Evolutionary conservation across 2,329 filamentous ascomycete species (phyloP), one percentile per base, ranked within the genome.

Genomic region (Tolypocladium tropicale): DNA sequence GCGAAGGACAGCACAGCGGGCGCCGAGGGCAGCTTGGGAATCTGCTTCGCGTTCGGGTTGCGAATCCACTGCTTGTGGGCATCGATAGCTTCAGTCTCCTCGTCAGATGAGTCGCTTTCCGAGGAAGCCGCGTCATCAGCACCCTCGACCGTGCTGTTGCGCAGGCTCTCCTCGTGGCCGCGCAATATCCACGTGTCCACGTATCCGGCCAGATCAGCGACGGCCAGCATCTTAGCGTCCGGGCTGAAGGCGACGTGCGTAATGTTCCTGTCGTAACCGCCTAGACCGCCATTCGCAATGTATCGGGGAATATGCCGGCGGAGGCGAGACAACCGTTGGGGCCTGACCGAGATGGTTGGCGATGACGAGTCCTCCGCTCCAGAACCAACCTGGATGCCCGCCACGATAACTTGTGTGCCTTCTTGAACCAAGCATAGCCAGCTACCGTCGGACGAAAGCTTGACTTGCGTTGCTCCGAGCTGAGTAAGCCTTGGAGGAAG

Each of bases 101-200:
- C 74, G 12, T 75, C 71, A 6, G 72, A 74, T 23, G 66, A 70
- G 50, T 73, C 72, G 46, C 70, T 70, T 53, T 74, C 75, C 32
- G 71, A 71, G 18, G 70, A 68, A 51, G 67, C 65, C 57, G 62
- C 53, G 55, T 39, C 65, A 59, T 72, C 64, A 46, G 64, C 54
- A 30, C 67, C 66, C 23, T 69, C 62, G 10, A 61, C 67, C 57
- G 69, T 64, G 14, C 65, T 67, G 54, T 72, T 67, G 56, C 67
- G 61, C 53, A 62, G 51, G 18, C 59, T 55, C 30, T 69, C 63
- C 3, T 59, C 61, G 10, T 68, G 67, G 55, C 73, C 72, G 65
- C 83, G 79, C 55, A 95, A 72, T 1, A 90, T 74, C 89, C 92
- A 99, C 21, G 86, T 90, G 67, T 97, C 92, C 34, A 97, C 78